These are phyloP conservation scores for Petrea volubilis DNA, from an alignment of 257 asterid species.

Conservation along the genomic window DNA sequence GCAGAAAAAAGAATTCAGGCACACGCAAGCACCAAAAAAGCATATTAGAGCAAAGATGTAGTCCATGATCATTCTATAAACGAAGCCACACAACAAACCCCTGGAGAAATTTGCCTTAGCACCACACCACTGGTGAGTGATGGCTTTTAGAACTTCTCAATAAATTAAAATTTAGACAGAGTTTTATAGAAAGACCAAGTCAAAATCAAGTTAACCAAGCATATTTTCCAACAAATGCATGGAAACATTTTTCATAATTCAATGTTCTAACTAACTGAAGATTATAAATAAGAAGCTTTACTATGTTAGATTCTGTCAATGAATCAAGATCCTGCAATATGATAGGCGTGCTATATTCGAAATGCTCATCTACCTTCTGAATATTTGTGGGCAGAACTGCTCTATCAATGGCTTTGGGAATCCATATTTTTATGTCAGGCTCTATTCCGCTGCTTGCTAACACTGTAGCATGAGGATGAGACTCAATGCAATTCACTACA, in stretches of 20 bases:
- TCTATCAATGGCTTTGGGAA: conserved; percentile 69
- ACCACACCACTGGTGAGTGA: not conserved
- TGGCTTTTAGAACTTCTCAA: conserved; percentile 5
- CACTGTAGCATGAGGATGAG: conserved; percentile 79
- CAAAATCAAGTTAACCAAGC: not conserved
- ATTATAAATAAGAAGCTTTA: not conserved
- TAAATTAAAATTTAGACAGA: not conserved
- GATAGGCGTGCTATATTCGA: not conserved
- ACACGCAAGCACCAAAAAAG: not conserved
- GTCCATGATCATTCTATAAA: not conserved
- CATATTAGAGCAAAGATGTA: not conserved
- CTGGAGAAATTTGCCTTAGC: not conserved
- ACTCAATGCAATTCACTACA: conserved; percentile 77
- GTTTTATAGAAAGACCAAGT: conserved; percentile 8
- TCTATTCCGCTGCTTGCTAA: conserved; percentile 92
- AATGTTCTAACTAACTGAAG: not conserved
- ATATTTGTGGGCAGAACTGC: conserved; percentile 65
- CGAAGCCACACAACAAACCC: not conserved
- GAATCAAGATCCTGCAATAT: not conserved
- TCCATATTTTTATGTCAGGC: conserved; percentile 79
- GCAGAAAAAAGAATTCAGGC: conserved; percentile 12
- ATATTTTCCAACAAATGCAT: not conserved
- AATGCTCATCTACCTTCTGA: conserved; percentile 52
- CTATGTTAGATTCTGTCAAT: not conserved
- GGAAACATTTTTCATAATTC: not conserved